Conservation (phyloP, 805 yeast genomes). For the Helenozyma rhizophorensis region DNA sequence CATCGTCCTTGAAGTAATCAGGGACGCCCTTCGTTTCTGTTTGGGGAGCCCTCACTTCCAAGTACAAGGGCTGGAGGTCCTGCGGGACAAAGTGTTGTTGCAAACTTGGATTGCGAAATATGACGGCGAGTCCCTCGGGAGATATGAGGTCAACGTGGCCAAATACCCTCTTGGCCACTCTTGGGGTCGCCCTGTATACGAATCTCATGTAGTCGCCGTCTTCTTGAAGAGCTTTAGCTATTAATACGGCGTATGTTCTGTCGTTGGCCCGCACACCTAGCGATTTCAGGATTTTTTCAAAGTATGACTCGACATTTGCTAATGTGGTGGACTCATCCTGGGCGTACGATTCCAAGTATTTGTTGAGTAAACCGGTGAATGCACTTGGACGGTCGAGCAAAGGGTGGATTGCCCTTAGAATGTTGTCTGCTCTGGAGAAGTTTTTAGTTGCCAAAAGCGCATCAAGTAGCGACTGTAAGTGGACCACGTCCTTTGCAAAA, state of each 20-base stretch:
- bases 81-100: constrained; percentile 28
- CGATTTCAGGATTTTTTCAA: constrained; percentile 25
- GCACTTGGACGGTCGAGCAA: constrained; percentile 37
- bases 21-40: constrained; percentile 10
- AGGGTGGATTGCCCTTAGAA: constrained; percentile 58
- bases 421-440: constrained; percentile 63
- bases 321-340: constrained; percentile 36
- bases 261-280: constrained; percentile 40
- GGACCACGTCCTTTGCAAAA: constrained; percentile 53
- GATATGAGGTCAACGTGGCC: constrained; percentile 52
- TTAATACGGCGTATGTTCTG: constrained; percentile 56
- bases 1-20: constrained; percentile 29
- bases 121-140: constrained; percentile 38
- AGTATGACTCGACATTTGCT: constrained; percentile 41
- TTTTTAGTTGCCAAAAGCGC: constrained; percentile 68
- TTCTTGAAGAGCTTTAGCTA: constrained; percentile 34
- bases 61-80: constrained; percentile 28
- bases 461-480: constrained; percentile 73
- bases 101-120: constrained; percentile 22
- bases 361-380: constrained; percentile 65
- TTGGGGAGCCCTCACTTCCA: constrained; percentile 17
- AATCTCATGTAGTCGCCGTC: constrained; percentile 10
- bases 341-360: constrained; percentile 47
- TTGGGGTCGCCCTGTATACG: constrained; percentile 4
- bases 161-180: constrained; percentile 27